A percentile compares a stretch with the other conserved stretches of the same genome.
Evolutionary conservation across 2,329 filamentous ascomycete genomes (phyloP).

Genomic region (Simplicillium aogashimaense): DNA sequence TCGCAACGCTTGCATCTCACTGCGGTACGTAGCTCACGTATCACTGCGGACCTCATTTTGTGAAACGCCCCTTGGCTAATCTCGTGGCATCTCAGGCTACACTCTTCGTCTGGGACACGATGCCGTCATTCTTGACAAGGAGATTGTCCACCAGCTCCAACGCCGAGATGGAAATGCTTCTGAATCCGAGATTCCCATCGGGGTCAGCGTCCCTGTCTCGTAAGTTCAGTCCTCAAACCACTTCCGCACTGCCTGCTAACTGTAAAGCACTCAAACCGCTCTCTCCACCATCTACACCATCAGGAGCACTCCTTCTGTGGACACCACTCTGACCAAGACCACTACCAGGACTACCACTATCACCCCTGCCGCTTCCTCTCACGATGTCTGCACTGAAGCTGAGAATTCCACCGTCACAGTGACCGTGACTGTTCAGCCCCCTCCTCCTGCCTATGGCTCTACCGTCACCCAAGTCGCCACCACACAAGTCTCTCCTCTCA

Average conservation of each 20-base stretch:
- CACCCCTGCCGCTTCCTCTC: constrained; percentile 10
- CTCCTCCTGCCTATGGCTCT: constrained; percentile 11
- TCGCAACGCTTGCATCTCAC: neutral
- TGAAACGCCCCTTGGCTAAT: too few relatives aligned
- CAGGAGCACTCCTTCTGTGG: constrained; percentile 6
- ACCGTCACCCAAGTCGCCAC: constrained; percentile 12
- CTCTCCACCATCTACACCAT: constrained; percentile 22
- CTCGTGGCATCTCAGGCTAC: neutral
- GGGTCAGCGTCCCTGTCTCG: constrained; percentile 22
- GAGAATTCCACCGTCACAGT: constrained; percentile 13
- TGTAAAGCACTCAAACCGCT: constrained; percentile 20
- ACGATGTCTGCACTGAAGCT: constrained; percentile 7
- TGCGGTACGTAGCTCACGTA: constrained; percentile 1
- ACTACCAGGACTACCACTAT: constrained; percentile 10
- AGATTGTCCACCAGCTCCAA: neutral
- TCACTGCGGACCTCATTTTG: too few relatives aligned
- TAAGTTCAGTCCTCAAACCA: constrained; percentile 12
- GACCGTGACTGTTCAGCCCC: constrained; percentile 6
- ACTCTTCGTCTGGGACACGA: neutral
- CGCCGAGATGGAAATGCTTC: neutral
- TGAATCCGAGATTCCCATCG: constrained; percentile 1
- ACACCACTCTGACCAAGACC: constrained; percentile 6
- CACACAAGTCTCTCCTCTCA: constrained; percentile 7
- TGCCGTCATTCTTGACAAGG: neutral
- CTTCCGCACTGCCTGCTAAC: constrained; percentile 6